Evolutionary conservation across 148 eudicot genomes (phyloP).

Genomic region (Rhododendron molle): DNA sequence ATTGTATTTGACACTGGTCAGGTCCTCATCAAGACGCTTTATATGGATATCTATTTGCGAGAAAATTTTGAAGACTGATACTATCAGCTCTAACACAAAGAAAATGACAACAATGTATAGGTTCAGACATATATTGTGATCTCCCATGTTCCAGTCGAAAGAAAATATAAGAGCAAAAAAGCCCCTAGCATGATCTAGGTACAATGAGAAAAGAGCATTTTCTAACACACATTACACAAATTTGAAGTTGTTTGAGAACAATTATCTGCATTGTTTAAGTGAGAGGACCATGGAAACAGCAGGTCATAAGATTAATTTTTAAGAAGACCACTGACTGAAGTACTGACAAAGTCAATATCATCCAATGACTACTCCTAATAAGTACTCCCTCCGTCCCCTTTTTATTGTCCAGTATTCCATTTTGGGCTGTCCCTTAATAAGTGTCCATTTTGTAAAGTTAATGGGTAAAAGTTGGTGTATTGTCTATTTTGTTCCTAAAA

Average conservation of each 20-base stretch:
- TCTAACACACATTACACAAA: neutral
- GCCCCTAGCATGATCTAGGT: neutral
- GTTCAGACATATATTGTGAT: neutral
- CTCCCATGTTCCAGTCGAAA: neutral
- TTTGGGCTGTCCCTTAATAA: too few relatives aligned
- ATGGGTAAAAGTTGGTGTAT: too few relatives aligned
- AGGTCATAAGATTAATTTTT: neutral
- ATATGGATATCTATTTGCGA: constrained; percentile 96
- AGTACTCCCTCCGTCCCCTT: too few relatives aligned
- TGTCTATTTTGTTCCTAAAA: too few relatives aligned
- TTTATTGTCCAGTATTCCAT: too few relatives aligned
- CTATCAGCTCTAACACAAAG: neutral
- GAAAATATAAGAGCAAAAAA: neutral
- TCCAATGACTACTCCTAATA: neutral
- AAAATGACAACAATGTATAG: neutral
- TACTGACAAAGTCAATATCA: neutral
- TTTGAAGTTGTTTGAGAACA: neutral
- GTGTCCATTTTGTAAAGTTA: too few relatives aligned
- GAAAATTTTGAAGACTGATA: neutral
- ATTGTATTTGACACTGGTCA: constrained; percentile 33
- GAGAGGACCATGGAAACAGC: neutral
- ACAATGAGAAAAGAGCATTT: neutral
- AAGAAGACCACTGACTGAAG: neutral
- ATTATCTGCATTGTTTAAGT: neutral
- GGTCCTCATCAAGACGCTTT: constrained; percentile 94